A percentile compares a stretch with the other conserved stretches of the same genome.
Evolutionary conservation across 2,329 filamentous ascomycete species (phyloP).

Genomic region (Cercospora citrullina): DNA sequence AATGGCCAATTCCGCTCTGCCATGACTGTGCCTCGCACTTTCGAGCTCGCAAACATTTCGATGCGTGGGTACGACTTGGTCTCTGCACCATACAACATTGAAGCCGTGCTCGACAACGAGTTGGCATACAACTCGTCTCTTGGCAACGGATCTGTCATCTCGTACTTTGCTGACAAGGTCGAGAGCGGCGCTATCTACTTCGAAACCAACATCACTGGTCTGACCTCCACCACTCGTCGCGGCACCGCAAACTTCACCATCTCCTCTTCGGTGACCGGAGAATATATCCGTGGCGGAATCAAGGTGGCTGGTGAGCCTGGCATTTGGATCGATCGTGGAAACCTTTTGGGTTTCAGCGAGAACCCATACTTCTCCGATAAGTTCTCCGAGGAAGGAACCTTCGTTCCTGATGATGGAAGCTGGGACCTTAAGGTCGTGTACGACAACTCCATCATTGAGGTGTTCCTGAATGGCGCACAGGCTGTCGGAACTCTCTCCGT

Average conservation of each 20-base stretch:
- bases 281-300: conserved; percentile 53
- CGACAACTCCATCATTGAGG: conserved; percentile 57
- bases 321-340: conserved; percentile 54
- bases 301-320: conserved; percentile 44
- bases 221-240: conserved; percentile 36
- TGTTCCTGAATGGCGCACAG: conserved; percentile 56
- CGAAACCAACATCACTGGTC: conserved; percentile 54
- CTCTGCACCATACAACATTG: conserved; percentile 52
- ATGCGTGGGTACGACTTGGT: conserved; percentile 56
- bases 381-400: conserved; percentile 44
- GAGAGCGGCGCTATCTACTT: conserved; percentile 56
- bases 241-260: conserved; percentile 56
- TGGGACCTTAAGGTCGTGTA: conserved; percentile 53
- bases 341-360: conserved; percentile 50
- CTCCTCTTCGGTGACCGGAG: conserved; percentile 51
- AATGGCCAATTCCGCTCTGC: conserved; percentile 51
- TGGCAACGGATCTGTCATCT: conserved; percentile 50
- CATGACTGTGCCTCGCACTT: conserved; percentile 55
- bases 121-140: conserved; percentile 49
- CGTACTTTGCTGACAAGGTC: conserved; percentile 53
- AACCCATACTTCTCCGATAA: conserved; percentile 59
- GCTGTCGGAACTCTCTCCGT: conserved; percentile 54
- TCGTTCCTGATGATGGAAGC: conserved; percentile 32
- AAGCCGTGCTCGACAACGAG: conserved; percentile 48
- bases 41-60: conserved; percentile 54